Conservation (phyloP, 2,329 filamentous ascomycete species). For the Venturia oleaginea region DNA sequence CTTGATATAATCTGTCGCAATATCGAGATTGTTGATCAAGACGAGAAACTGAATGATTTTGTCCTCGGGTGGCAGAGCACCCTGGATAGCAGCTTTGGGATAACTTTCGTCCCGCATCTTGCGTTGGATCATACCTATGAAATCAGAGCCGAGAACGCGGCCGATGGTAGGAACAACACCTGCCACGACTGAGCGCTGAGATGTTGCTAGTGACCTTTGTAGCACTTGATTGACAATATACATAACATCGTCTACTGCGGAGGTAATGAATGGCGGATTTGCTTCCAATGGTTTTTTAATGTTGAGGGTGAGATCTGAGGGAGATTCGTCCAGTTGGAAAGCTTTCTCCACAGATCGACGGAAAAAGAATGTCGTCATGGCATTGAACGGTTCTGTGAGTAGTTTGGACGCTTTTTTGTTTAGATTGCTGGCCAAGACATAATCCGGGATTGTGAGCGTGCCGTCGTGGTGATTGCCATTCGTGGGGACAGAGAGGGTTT, state of each 20-base stretch:
- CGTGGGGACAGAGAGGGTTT: not conserved
- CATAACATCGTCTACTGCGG: constrained; percentile 97
- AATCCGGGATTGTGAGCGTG: constrained; percentile 56
- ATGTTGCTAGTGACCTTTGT: constrained; percentile 76
- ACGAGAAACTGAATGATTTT: constrained; percentile 84
- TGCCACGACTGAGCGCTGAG: constrained; percentile 67
- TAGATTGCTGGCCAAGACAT: constrained; percentile 71
- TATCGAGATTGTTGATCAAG: constrained; percentile 89
- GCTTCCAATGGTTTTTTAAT: constrained; percentile 61
- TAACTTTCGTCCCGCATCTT: constrained; percentile 97
- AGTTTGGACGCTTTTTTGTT: constrained; percentile 67
- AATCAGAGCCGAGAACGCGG: constrained; percentile 76
- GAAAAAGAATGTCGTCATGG: constrained; percentile 94
- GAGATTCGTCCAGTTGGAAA: constrained; percentile 90
- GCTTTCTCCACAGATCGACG: constrained; percentile 93
- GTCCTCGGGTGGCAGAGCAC: constrained; percentile 76
- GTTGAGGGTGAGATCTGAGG: constrained; percentile 68
- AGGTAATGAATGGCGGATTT: constrained; percentile 84
- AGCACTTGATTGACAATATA: constrained; percentile 94
- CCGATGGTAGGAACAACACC: constrained; percentile 71
- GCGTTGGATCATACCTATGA: constrained; percentile 92
- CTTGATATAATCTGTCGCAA: constrained; percentile 81
- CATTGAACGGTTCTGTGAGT: constrained; percentile 73
- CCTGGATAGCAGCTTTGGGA: constrained; percentile 68
- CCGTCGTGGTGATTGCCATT: constrained; percentile 6